A percentile compares a stretch with the other conserved stretches of the same genome.
Evolutionary conservation across 495 filamentous ascomycete genomes (phyloP).

Genomic region (Amorphotheca resinae): DNA sequence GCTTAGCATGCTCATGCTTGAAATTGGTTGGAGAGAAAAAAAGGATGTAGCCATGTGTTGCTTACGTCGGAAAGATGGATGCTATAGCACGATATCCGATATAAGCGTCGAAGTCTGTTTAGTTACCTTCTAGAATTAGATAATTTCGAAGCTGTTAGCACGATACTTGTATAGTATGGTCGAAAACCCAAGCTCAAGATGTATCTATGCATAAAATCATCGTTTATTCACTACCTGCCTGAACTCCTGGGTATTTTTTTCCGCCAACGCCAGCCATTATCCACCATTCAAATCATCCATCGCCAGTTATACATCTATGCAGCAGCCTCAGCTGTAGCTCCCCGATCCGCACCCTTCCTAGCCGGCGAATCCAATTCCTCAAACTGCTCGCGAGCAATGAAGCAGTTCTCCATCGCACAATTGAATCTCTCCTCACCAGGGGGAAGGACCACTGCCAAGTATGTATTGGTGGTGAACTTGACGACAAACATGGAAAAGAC

Average conservation of each 20-base stretch:
- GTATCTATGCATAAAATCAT: too few species aligned
- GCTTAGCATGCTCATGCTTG: too few species aligned
- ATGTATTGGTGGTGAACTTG: slow-evolving; percentile 92
- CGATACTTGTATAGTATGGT: too few species aligned
- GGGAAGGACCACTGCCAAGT: slow-evolving; percentile 80
- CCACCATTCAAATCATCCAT: not conserved
- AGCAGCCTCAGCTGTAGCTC: slow-evolving; percentile 9
- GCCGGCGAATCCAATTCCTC: slow-evolving; percentile 29
- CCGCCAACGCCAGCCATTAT: not conserved
- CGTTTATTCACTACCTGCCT: too few species aligned
- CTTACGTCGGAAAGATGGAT: too few species aligned
- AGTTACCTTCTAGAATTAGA: too few species aligned
- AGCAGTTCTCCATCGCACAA: slow-evolving; percentile 76
- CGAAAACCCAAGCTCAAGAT: too few species aligned
- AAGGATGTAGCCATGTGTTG: too few species aligned
- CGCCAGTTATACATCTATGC: not conserved
- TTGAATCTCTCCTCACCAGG: slow-evolving; percentile 82
- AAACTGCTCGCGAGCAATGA: slow-evolving; percentile 73
- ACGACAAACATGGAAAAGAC: slow-evolving; percentile 76
- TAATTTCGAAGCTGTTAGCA: too few species aligned
- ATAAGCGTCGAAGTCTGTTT: too few species aligned
- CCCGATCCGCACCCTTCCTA: slow-evolving; percentile 21
- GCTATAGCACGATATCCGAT: too few species aligned
- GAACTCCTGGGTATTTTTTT: slow-evolving; percentile 9
- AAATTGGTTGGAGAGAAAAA: too few species aligned